Conservation (phyloP, 2,329 filamentous ascomycete species). For the Trichoderma asperellum region DNA sequence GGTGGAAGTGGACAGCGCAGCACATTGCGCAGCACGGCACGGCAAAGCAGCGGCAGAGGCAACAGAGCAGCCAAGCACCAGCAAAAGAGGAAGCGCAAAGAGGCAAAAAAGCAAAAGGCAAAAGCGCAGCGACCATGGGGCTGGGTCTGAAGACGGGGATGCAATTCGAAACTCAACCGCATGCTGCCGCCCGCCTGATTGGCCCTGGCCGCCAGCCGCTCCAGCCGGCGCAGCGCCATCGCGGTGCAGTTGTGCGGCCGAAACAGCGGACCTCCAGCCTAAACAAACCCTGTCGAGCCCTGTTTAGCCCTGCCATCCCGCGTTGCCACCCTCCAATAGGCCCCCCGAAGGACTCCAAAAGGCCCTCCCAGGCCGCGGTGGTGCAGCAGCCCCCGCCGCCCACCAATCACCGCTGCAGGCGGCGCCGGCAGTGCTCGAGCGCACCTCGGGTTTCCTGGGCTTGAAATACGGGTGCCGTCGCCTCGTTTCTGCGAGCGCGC, state of each 20-base stretch:
- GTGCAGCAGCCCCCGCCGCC: slow-evolving; percentile 18
- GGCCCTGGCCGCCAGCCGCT: slow-evolving; percentile 35
- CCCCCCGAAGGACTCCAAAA: not conserved
- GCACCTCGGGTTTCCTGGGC: slow-evolving; percentile 14
- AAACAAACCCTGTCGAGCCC: slow-evolving; percentile 27
- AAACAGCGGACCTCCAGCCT: slow-evolving; percentile 30
- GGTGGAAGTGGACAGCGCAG: not conserved
- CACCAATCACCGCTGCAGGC: slow-evolving; percentile 23
- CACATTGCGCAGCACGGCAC: not conserved
- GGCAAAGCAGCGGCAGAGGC: not conserved
- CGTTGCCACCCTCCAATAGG: slow-evolving; percentile 16
- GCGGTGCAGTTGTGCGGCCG: slow-evolving; percentile 34
- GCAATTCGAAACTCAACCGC: slow-evolving; percentile 28
- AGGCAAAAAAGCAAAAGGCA: not conserved
- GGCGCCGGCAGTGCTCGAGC: slow-evolving; percentile 18
- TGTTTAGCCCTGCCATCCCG: slow-evolving; percentile 24
- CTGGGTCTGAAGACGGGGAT: slow-evolving; percentile 32
- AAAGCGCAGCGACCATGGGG: not conserved
- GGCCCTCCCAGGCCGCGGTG: slow-evolving; percentile 12
- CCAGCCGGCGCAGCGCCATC: slow-evolving; percentile 29
- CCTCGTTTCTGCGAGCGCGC: not conserved
- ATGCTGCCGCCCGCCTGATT: slow-evolving; percentile 44
- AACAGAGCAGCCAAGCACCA: not conserved
- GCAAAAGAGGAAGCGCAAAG: not conserved
- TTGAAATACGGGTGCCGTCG: slow-evolving; percentile 25